phyloP scores from a whole-genome alignment of 768 basidiomycete species.

The Agaricus bisporus region DNA sequence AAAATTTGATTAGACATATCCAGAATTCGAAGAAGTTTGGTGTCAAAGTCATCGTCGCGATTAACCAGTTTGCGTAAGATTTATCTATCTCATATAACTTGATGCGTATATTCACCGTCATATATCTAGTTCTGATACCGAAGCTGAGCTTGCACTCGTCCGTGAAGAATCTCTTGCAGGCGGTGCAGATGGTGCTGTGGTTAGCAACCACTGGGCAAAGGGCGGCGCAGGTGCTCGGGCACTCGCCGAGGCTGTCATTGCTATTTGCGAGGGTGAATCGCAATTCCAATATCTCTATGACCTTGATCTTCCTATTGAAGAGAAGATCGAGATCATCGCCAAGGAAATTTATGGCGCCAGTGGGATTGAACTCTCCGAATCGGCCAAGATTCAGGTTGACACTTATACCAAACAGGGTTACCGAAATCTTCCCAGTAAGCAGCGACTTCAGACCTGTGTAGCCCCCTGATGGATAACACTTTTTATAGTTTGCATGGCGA shows the following conservation, averaged over 20 bases:
- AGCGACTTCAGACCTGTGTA: not conserved
- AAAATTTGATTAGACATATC: constrained; percentile 91
- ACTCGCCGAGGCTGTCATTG: constrained; percentile 89
- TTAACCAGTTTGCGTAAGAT: constrained; percentile 92
- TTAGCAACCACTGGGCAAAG: constrained; percentile 97
- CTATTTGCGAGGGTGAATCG: constrained; percentile 76
- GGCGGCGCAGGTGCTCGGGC: constrained; percentile 88
- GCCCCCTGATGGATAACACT: constrained; percentile 8
- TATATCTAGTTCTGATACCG: constrained; percentile 69
- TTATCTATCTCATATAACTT: not conserved
- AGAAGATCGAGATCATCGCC: constrained; percentile 84
- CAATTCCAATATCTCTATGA: constrained; percentile 94
- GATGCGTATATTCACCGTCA: not conserved
- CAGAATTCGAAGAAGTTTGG: constrained; percentile 94
- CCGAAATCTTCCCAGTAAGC: constrained; percentile 68
- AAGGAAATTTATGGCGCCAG: constrained; percentile 94
- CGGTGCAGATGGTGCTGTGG: constrained; percentile 91
- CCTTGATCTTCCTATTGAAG: constrained; percentile 71
- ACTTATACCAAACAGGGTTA: constrained; percentile 92
- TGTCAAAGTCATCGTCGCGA: constrained; percentile 90
- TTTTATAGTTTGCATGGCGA: constrained; percentile 84
- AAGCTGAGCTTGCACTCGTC: constrained; percentile 83
- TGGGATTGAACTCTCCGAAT: constrained; percentile 80
- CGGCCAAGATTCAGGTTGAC: constrained; percentile 80
- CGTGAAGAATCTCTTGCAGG: constrained; percentile 72